Percentiles rank a stretch among this genome's conserved stretches.
phyloP scores from a whole-genome alignment of 1,139 yeast genomes.

The Starmera stellimalicola region DNA sequence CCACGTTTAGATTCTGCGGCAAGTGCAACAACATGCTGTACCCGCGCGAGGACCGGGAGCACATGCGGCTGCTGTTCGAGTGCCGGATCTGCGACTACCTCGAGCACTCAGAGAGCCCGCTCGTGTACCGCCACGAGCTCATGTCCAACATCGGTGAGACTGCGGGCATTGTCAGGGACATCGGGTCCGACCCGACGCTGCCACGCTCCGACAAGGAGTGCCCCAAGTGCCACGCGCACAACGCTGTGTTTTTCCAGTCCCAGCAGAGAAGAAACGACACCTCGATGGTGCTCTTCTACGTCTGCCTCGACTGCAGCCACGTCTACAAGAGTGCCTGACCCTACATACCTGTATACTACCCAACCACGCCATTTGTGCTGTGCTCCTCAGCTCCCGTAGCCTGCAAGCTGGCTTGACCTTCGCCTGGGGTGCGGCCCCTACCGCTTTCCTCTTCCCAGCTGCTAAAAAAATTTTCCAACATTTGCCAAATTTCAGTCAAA shows the following conservation, averaged over 20 bases:
- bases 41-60: conserved; percentile 87
- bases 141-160: conserved; percentile 78
- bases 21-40: conserved; percentile 97
- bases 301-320: conserved; percentile 78
- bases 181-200: conserved; percentile 91
- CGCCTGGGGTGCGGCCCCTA: background rate
- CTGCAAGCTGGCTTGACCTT: no score
- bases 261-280: conserved; percentile 95
- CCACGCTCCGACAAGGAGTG: conserved; percentile 93
- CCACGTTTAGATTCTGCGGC: conserved; percentile 86
- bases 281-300: conserved; percentile 90
- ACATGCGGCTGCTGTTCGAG: conserved; percentile 63
- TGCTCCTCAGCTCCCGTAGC: no score
- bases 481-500: background rate
- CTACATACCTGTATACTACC: background rate
- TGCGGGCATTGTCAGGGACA: conserved; percentile 96
- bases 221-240: conserved; percentile 78
- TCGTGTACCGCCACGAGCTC: conserved; percentile 88
- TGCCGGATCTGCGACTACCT: conserved; percentile 95
- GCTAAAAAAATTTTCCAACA: background rate
- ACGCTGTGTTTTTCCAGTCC: conserved; percentile 93
- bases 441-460: background rate
- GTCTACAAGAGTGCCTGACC: conserved; percentile 31
- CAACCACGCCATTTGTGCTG: no score
- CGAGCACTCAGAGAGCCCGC: conserved; percentile 81